Base-by-base conservation (phyloP, 1,284 basidiomycete species). In the Pisolithus thermaeus region DNA sequence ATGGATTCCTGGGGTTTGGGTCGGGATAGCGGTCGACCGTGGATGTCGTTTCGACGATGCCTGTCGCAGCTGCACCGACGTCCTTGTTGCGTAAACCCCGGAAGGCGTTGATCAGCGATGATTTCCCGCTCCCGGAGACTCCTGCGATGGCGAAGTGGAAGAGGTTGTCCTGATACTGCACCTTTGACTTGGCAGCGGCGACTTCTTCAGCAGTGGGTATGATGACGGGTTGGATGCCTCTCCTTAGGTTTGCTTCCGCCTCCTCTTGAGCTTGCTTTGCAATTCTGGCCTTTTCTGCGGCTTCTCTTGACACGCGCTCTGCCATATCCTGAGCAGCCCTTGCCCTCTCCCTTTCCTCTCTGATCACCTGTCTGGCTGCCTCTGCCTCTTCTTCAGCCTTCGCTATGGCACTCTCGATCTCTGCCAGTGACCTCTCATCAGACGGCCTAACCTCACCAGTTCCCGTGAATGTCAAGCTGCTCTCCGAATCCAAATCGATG, bases 1-100 rank as follows among this genome's bases (percentile, higher is more conserved):
- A 51, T 2, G 49, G 55, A 12, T 47, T 47, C 30, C 28, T 20
- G 7, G 35, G 20, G 41, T 57, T 49, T 12, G 60, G 52, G 50
- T 66, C 63, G 12, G 58, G 56, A 42, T 57, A 62, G 23, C 64
- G 58, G 38, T 47, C 47, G 39, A 61, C 14, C 2, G 28, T 23
- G 32, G 42, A 38, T 1, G 54, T 56, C 11, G 52, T 56, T 27
- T 56, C 54, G 2, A 52, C 57, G 36, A 63, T 49, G n/a, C 63
- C 61, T 14, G 59, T 59, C 1, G 50, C 50, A 40, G 63, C 64
- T 18, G 63, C 59, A 20, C 56, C 51, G 7, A n/a, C 16, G 22
- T 44, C 44, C 40, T 23, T 40, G 40, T 56, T 51, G 16, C 32
- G 45, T 38, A 50, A 20, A 7, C 49, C 49, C n/a, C 51, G 46